These are phyloP conservation scores for Colletotrichum truncatum DNA, from an alignment of 2,329 filamentous ascomycete genomes.

Conservation along the genomic window DNA sequence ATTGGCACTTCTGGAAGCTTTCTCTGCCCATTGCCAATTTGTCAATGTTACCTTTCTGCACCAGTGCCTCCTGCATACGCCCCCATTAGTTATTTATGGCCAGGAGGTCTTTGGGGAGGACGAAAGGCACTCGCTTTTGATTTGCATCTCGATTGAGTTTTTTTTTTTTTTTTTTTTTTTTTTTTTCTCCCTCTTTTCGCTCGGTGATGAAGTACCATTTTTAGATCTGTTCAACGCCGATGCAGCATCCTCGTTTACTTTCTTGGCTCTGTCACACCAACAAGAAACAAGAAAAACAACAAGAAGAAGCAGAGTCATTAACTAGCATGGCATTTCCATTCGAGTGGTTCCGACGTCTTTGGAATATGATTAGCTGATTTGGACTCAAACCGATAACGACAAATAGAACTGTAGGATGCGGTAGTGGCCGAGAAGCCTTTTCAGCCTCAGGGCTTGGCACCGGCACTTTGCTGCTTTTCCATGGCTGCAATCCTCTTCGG, in stretches of 20 bases:
- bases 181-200: not conserved
- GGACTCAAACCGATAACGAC: not conserved
- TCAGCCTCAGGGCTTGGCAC: slow-evolving; percentile 1
- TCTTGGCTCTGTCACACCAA: not conserved
- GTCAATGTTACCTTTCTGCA: not conserved
- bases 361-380: no score
- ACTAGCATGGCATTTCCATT: not conserved
- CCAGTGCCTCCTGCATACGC: not conserved
- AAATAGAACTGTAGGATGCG: not conserved
- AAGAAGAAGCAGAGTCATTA: no score
- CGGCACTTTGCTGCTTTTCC: not conserved
- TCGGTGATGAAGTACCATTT: no score
- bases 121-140: not conserved
- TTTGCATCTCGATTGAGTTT: slow-evolving; percentile 15
- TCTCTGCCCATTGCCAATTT: slow-evolving; percentile 12
- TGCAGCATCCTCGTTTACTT: slow-evolving; percentile 3
- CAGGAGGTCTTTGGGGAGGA: no score
- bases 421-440: not conserved
- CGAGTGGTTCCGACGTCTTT: no score
- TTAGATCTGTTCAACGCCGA: no score
- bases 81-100: no score
- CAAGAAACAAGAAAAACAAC: not conserved
- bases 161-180: not conserved
- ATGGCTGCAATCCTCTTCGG: not conserved
- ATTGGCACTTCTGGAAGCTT: slow-evolving; percentile 17